These are phyloP conservation scores for Exutisphaerella laricina DNA, from an alignment of 2,329 filamentous ascomycete species.

Conservation along the genomic window DNA sequence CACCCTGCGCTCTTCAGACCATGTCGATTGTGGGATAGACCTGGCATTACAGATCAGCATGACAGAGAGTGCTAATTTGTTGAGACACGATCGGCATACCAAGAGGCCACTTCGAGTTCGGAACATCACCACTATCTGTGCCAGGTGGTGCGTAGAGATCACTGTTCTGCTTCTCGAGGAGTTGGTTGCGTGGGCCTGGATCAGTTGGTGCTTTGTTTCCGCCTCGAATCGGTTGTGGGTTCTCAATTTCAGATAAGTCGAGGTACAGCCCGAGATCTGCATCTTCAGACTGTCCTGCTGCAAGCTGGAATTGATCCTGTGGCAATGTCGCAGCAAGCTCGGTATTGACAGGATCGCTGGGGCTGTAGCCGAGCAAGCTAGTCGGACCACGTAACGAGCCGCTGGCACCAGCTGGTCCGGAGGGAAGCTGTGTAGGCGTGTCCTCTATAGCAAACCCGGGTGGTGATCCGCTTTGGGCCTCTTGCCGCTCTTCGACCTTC, in stretches of 20 bases:
- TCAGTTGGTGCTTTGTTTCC: slow-evolving; percentile 36
- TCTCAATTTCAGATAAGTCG: slow-evolving; percentile 35
- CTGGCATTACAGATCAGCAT: neutral
- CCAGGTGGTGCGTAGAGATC: slow-evolving; percentile 37
- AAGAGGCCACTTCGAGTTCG: slow-evolving; percentile 41
- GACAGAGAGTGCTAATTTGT: too few species aligned
- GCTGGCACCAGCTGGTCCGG: slow-evolving; percentile 32
- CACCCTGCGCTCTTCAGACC: slow-evolving; percentile 38
- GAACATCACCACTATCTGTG: slow-evolving; percentile 37
- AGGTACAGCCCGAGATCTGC: slow-evolving; percentile 37
- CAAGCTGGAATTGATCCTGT: slow-evolving; percentile 34
- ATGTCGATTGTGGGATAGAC: slow-evolving; percentile 37
- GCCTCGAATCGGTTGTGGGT: slow-evolving; percentile 40
- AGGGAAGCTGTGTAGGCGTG: slow-evolving; percentile 9
- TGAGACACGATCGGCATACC: too few species aligned
- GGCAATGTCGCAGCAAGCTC: slow-evolving; percentile 32
- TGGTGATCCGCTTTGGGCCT: slow-evolving; percentile 7
- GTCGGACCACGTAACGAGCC: slow-evolving; percentile 34
- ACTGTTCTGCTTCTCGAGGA: slow-evolving; percentile 37
- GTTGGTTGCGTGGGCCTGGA: slow-evolving; percentile 33
- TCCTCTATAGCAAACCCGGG: slow-evolving; percentile 16
- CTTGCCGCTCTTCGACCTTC: slow-evolving; percentile 10
- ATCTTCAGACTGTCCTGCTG: slow-evolving; percentile 35
- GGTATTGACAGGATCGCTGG: slow-evolving; percentile 30
- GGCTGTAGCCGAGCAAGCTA: slow-evolving; percentile 32